phyloP scores from a whole-genome alignment of 768 basidiomycete genomes.

The Leccinellum albellum region DNA sequence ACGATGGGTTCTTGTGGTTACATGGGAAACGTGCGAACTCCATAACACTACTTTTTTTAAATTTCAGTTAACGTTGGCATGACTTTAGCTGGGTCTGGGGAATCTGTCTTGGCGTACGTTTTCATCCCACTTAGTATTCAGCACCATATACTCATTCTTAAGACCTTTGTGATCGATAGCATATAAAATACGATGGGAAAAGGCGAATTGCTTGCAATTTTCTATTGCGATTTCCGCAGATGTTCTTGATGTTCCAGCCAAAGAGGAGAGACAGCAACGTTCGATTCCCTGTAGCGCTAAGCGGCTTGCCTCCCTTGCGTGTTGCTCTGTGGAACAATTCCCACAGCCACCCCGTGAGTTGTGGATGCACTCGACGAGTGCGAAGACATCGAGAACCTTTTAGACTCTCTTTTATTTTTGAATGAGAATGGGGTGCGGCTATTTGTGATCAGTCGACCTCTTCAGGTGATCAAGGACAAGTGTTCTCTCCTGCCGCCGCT shows the following conservation, averaged over 20 bases:
- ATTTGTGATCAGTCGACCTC: constrained; percentile 9
- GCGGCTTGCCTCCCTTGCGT: background rate
- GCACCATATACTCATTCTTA: background rate
- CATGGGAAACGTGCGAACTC: background rate
- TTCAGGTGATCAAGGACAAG: constrained; percentile 10
- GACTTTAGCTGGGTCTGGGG: background rate
- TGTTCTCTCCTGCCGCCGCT: background rate
- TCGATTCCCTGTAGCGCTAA: background rate
- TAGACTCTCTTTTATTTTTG: background rate
- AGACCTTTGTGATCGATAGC: background rate
- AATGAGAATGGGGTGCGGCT: background rate
- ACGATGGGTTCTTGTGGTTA: background rate
- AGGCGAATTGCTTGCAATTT: background rate
- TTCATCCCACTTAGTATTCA: background rate
- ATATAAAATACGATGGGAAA: background rate
- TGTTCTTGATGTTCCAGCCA: background rate
- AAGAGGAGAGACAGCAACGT: background rate
- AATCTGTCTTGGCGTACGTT: background rate
- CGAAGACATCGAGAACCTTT: constrained; percentile 1
- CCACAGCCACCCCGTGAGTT: background rate
- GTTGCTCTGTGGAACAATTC: background rate
- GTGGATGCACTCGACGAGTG: constrained; percentile 21
- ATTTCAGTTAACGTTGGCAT: background rate
- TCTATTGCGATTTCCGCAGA: background rate
- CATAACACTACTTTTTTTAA: background rate